Percentiles rank a stretch among this genome's conserved stretches.
Conservation (phyloP, 2,329 filamentous ascomycete species). For the Aspergillus texensis region DNA sequence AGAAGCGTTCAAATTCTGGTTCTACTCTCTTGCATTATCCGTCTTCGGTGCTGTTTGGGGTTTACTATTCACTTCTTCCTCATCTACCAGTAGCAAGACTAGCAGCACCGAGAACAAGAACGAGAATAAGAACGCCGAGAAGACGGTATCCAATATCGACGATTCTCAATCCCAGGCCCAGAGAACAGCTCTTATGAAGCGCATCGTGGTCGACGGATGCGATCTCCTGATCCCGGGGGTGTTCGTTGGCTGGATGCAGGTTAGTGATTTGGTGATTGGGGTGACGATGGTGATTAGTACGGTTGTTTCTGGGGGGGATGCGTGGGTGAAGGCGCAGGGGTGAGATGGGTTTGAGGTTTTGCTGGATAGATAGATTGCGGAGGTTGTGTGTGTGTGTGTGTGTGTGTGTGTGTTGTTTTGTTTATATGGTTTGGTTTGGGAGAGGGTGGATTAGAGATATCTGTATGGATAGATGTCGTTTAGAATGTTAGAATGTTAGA, state of each 20-base stretch:
- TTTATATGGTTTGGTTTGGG: not conserved
- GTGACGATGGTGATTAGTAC: slow-evolving; percentile 64
- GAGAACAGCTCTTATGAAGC: slow-evolving; percentile 43
- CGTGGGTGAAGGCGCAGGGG: slow-evolving; percentile 52
- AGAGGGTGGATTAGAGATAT: not conserved
- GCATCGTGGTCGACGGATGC: slow-evolving; percentile 59
- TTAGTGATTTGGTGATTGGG: slow-evolving; percentile 57
- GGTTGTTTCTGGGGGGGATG: slow-evolving; percentile 60
- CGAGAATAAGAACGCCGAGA: slow-evolving; percentile 22
- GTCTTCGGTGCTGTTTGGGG: slow-evolving; percentile 39
- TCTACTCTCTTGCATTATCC: slow-evolving; percentile 61
- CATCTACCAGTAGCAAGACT: slow-evolving; percentile 11
- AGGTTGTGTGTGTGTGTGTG: not conserved
- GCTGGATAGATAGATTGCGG: no score
- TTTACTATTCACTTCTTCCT: slow-evolving; percentile 16
- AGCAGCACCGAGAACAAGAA: slow-evolving; percentile 20
- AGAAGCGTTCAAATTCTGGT: slow-evolving; percentile 72
- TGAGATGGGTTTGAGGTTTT: not conserved
- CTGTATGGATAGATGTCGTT: no score
- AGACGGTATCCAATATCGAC: slow-evolving; percentile 28
- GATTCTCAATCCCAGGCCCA: not conserved
- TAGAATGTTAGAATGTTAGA: no score
- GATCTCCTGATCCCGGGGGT: slow-evolving; percentile 66
- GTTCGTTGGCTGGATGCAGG: slow-evolving; percentile 62
- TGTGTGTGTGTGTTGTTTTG: not conserved